These are phyloP conservation scores for Mycocentrospora acerina DNA, from an alignment of 2,329 filamentous ascomycete species.

Conservation along the genomic window DNA sequence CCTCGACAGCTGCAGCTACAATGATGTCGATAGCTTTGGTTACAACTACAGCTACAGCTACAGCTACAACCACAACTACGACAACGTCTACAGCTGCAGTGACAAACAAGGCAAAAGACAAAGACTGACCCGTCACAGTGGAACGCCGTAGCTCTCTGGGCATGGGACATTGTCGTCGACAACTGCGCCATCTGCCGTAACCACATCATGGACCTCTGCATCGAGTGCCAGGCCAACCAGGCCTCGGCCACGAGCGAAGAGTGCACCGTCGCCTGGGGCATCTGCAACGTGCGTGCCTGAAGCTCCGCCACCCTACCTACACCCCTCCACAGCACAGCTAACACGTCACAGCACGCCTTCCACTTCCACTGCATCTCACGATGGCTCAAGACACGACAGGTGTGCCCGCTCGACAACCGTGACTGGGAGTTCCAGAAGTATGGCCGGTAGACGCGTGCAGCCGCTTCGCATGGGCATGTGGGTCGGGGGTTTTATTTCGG, in stretches of 20 bases:
- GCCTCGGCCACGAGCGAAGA: conserved; percentile 96
- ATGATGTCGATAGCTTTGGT: no score
- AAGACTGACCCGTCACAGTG: conserved; percentile 62
- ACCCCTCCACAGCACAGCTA: conserved; percentile 26
- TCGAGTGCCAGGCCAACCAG: conserved; percentile 98
- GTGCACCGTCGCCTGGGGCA: conserved; percentile 98
- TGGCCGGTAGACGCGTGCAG: conserved; percentile 57
- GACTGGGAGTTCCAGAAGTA: conserved; percentile 99
- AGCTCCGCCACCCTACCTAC: background rate
- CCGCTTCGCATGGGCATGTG: conserved; percentile 9
- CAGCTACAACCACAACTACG: no score
- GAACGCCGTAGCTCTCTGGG: conserved; percentile 98
- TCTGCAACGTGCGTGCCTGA: conserved; percentile 90
- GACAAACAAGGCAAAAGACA: no score
- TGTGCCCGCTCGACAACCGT: conserved; percentile 94
- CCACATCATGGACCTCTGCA: conserved; percentile 99
- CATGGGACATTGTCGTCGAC: conserved; percentile 99
- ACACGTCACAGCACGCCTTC: conserved; percentile 79
- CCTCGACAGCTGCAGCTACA: conserved; percentile 1
- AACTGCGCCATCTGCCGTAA: conserved; percentile 99
- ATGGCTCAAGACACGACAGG: conserved; percentile 98
- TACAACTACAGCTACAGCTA: background rate
- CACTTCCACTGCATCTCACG: conserved; percentile 99
- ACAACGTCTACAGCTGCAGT: no score
- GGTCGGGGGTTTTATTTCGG: conserved; percentile 20